Base-by-base conservation (phyloP, 2,329 filamentous ascomycete genomes). In the Spiromastix sp. region DNA sequence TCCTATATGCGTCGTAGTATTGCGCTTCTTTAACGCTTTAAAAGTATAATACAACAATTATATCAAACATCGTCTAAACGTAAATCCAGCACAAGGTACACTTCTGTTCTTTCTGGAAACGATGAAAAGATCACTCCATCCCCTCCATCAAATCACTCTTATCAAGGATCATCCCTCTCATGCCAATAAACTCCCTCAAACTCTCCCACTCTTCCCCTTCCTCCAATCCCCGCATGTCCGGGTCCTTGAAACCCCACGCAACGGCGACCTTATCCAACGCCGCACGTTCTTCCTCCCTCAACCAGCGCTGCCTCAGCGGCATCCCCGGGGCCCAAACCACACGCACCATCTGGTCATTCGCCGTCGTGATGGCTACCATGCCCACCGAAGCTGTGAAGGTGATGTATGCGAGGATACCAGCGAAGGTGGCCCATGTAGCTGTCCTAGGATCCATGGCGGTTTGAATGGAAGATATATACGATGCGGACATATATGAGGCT, bases 321-420 rank as follows among this genome's bases (percentile, higher is more conserved):
- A 85, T 80, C 8, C 91, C 91, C 0, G 77, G 76, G 6, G 81
- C 71, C 91, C 91, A 98, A 2, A 85, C 87, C 4, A 96, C 85
- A 13, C 91, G 77, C 50, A 81, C 79, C 84, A 95, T 94, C 60
- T 96, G 86, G 56, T 96, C 87, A 59, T 95, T 95, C 41, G 80
- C 71, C 21, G 89, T 95, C 17, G 85, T 79, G 40, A 93, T 67
- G 6, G 89, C 85, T 24, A 96, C 76, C 27, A 91, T 64, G 2
- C 89, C 91, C 35, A 96, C 74, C 7, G 80, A 85, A 3, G 76
- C 79, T 4, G 86, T 86, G 43, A 85, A 84, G 13, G 77, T 72
- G 27, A 93, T 70, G 56, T 96, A 98, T 5, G 85, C 82, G 42
- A 89, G 64, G 32, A 91, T 81, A 9, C 84, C 87, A 0, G 74